These are phyloP conservation scores for Ilex paraguariensis DNA, from an alignment of 305 asterid genomes.

Conservation along the genomic window DNA sequence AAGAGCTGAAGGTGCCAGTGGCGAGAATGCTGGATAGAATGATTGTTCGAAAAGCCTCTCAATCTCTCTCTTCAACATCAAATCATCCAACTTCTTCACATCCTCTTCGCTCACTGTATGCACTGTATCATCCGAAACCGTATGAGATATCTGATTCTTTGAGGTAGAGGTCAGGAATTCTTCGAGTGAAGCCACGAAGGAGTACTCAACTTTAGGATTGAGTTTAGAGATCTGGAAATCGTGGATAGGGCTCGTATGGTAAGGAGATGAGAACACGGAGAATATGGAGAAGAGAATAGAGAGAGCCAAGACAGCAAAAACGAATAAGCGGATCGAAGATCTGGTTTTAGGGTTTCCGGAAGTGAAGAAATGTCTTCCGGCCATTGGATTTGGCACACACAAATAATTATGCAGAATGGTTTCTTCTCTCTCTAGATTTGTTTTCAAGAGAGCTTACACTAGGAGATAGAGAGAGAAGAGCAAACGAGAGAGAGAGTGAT, in stretches of 20 bases:
- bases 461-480: too few relatives aligned
- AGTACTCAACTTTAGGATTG: slow-evolving; percentile 50
- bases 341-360: slow-evolving; percentile 34
- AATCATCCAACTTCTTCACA: slow-evolving; percentile 50
- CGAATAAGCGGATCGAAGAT: slow-evolving; percentile 40
- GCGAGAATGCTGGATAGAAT: slow-evolving; percentile 23
- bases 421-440: too few relatives aligned
- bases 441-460: too few relatives aligned
- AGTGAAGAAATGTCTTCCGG: slow-evolving; percentile 31
- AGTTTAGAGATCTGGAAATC: slow-evolving; percentile 26
- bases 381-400: slow-evolving; percentile 31
- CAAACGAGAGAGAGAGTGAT: too few relatives aligned
- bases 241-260: slow-evolving; percentile 16
- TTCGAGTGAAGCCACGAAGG: slow-evolving; percentile 73
- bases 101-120: slow-evolving; percentile 28
- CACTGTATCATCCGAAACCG: slow-evolving; percentile 38
- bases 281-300: slow-evolving; percentile 47
- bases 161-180: slow-evolving; percentile 41
- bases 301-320: slow-evolving; percentile 38
- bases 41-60: slow-evolving; percentile 39
- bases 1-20: slow-evolving; percentile 37
- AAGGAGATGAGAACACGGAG: slow-evolving; percentile 12
- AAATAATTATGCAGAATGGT: too few relatives aligned
- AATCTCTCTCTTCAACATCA: slow-evolving; percentile 43
- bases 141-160: slow-evolving; percentile 27